These are phyloP conservation scores for Pinguiococcus pyrenoidosus DNA, from an alignment of 108 stramenopile species.

Conservation along the genomic window DNA sequence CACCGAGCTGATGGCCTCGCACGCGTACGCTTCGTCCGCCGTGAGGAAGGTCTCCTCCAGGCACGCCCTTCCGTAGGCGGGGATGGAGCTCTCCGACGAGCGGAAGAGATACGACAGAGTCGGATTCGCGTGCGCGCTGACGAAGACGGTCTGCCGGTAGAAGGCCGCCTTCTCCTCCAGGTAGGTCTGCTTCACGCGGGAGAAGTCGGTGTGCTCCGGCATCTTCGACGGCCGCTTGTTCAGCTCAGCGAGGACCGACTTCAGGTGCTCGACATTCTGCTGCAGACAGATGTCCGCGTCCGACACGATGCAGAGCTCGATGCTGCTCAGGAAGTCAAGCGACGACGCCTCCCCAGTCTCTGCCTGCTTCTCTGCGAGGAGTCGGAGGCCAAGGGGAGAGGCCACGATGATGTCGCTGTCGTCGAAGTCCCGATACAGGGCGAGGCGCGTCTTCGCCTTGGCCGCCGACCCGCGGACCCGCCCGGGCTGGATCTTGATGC, in stretches of 20 bases:
- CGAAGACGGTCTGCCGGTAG: conserved; percentile 70
- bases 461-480: conserved; percentile 33
- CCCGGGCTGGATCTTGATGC: conserved; percentile 58
- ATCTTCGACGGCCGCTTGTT: conserved; percentile 64
- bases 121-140: neutral
- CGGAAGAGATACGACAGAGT: too few species aligned
- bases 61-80: too few species aligned
- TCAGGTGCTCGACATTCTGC: conserved; percentile 94
- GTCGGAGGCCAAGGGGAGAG: conserved; percentile 74
- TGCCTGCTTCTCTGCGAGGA: conserved; percentile 46
- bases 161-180: conserved; percentile 57
- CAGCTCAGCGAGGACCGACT: conserved; percentile 44
- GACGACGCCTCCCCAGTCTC: conserved; percentile 24
- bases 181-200: conserved; percentile 72
- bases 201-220: conserved; percentile 65
- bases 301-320: conserved; percentile 64
- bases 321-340: conserved; percentile 80
- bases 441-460: conserved; percentile 36
- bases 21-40: conserved; percentile 46
- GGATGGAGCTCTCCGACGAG: too few species aligned
- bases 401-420: conserved; percentile 81
- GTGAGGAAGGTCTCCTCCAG: too few species aligned
- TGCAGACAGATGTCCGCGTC: conserved; percentile 69
- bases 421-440: conserved; percentile 78
- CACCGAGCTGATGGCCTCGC: conserved; percentile 57